Base-by-base conservation (phyloP, 306 rosid species). In the Dryas alaskensis region DNA sequence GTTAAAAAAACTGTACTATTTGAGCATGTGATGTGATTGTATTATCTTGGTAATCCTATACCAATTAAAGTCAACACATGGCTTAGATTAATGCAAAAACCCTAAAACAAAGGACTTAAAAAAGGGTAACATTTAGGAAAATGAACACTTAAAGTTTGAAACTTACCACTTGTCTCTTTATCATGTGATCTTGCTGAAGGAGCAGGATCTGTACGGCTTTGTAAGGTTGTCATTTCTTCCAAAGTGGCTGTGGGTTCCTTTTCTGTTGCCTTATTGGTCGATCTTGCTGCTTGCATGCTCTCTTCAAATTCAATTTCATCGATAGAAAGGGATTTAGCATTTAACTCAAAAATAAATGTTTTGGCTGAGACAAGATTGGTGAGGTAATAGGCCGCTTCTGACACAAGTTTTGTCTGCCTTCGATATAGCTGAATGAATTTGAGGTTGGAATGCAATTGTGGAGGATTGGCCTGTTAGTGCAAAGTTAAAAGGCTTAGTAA, bases 391-490 rank as follows among this genome's bases (percentile, higher is more conserved):
- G 87, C 82, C 11, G 83, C 79, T 79, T 78, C 84, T 16, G 92
- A 90, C 42, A 81, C 80, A 75, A 90, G 89, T 81, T 87, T 90
- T 73, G 78, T 80, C 77, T 90, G 92, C 84, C 89, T 81, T 75
- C 90, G 82, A 47, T 76, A 90, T 61, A 84, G 55, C 73, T 90
- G 91, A 70, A 84, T 86, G 53, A 82, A 90, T 68, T 63, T 86
- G 75, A 89, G 92, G 83, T 90, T 90, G 67, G 96, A 87, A 49
- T 90, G 92, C 86, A 90, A 75, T 59, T 77, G 89, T 67, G 90
- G 88, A 67, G 96, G 96, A 84, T 90, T 86, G 68, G 83, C 89
- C 90, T 85, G 88, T 61, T 71, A 72, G 65, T 25, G 65, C 11
- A 67, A 70, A 77, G 65, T 4, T 52, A 62, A 74, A 68, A 78